Base-by-base conservation (phyloP, 371 early-diverging fungal genomes). In the Nematocida ironsii region DNA sequence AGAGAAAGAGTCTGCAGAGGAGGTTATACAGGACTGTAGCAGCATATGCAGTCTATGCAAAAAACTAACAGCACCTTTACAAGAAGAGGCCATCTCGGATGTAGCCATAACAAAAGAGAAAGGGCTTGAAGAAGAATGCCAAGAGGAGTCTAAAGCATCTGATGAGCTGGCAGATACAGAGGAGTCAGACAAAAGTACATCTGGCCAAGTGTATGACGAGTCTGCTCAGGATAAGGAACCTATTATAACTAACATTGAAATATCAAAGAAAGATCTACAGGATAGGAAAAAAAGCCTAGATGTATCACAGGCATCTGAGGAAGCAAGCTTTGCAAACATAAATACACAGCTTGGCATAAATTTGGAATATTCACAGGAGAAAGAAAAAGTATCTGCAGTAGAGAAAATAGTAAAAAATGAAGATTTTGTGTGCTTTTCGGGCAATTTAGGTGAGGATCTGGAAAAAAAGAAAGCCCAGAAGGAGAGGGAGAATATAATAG, bases 261-360 rank as follows among this genome's bases (percentile, higher is more conserved):
- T 23, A 58, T 58, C 58, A 58, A 58, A 58, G 27, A 58, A 58
- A 58, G 58, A 54, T 16, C 16, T 33, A 54, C 16, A 54, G n/a
- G 54, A 13, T 20, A 54, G 54, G n/a, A 20, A 20, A 54, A 54
- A 58, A n/a, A n/a, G n/a, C n/a, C 9, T 9, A n/a, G 58, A 58
- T 11, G 9, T n/a, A 23, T 1, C 11, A 1, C 58, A 58, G n/a
- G 27, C 9, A 9, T 27, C n/a, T 0, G 27, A 9, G 27, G 58
- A 58, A n/a, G 7, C 58, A 58, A 23, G 23, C 9, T 23, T 9
- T 27, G 27, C 23, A 58, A 9, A 23, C 23, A 58, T n/a, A 58
- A 23, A 58, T 23, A 58, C 52, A 13, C 9, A 50, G 52, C 18
- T 50, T 50, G 52, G 1, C 9, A 18, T 9, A 50, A 18, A 50